A percentile compares a stretch with the other conserved stretches of the same genome.
phyloP scores from a whole-genome alignment of 257 asterid species.

The Nicotiana tabacum region DNA sequence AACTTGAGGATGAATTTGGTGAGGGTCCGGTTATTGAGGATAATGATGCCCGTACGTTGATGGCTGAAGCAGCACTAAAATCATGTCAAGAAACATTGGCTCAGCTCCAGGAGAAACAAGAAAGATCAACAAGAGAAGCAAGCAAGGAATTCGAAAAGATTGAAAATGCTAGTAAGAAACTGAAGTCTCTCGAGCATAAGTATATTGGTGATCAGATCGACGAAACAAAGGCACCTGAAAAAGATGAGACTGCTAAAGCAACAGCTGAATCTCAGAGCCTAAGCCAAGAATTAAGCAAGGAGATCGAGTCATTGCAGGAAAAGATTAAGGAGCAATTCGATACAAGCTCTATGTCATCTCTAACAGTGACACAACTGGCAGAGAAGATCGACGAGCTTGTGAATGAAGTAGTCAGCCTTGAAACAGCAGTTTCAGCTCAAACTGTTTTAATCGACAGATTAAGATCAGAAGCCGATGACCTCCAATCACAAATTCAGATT shows the following conservation, averaged over 20 bases:
- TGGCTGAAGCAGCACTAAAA: slow-evolving; percentile 81
- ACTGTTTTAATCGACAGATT: slow-evolving; percentile 60
- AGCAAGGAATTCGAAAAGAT: slow-evolving; percentile 50
- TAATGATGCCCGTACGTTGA: slow-evolving; percentile 62
- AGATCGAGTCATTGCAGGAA: slow-evolving; percentile 16
- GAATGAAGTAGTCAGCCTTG: slow-evolving; percentile 61
- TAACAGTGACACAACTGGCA: slow-evolving; percentile 68
- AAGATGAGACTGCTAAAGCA: neutral
- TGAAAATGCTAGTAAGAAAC: slow-evolving; percentile 41
- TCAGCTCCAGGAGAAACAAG: slow-evolving; percentile 61
- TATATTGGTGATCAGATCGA: slow-evolving; percentile 19
- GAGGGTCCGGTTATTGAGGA: slow-evolving; percentile 56
- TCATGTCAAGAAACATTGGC: slow-evolving; percentile 71
- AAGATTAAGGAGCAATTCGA: slow-evolving; percentile 25
- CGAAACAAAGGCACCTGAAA: slow-evolving; percentile 14
- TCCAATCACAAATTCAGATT: slow-evolving; percentile 42
- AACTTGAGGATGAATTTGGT: slow-evolving; percentile 63
- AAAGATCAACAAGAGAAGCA: slow-evolving; percentile 39
- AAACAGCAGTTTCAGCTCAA: slow-evolving; percentile 78
- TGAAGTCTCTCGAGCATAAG: slow-evolving; percentile 37
- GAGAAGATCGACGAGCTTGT: slow-evolving; percentile 87
- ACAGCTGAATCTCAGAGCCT: slow-evolving; percentile 12
- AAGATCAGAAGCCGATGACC: slow-evolving; percentile 60
- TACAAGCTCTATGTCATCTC: slow-evolving; percentile 22
- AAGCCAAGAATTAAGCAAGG: slow-evolving; percentile 18